Base-by-base conservation (phyloP, 192 early-diverging fungal genomes). In the Podila verticillata region DNA sequence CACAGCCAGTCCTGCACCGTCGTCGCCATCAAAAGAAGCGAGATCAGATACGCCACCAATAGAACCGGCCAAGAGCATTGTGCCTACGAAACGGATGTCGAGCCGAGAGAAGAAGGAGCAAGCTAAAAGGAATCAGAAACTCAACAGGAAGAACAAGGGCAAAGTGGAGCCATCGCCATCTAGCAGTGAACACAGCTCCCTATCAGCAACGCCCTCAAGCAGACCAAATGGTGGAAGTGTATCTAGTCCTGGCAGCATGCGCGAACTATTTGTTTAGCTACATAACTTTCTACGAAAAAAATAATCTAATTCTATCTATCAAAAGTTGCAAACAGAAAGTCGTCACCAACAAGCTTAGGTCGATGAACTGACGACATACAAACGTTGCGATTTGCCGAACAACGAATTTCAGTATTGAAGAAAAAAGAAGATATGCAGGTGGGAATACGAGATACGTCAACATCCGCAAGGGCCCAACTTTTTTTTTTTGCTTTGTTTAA, bases 141-240 rank as follows among this genome's bases (percentile, higher is more conserved):
- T 71, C 17, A 72, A 82, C 39, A 39, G 64, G 28, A 82, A 75
- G 54, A 71, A 70, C 26, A 82, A 68, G 69, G 74, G 65, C 26
- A 75, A 82, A 36, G 31, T 20, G 35, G 20, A 9, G 39, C 8
- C 22, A 28, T 12, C 28, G n/a, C n/a, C n/a, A n/a, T n/a, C n/a
- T n/a, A n/a, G n/a, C n/a, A n/a, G n/a, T 9, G 48, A 4, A 51
- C 10, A 15, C n/a, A n/a, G n/a, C 22, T 12, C 34, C 29, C 20
- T 56, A 8, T 48, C 44, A 71, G 22, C 28, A 22, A 15, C 3
- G 13, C 17, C 39, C 39, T 4, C 39, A 44, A 44, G 39, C 17
- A 4, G 15, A 2, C 0, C 10, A 12, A 12, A 9, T 36, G 2
- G 36, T 39, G 39, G 39, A 44, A 44, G 15, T 44, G 39, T 15